These are phyloP conservation scores for Cyclotella kingstonii DNA, from an alignment of 108 stramenopile species.

Conservation along the genomic window DNA sequence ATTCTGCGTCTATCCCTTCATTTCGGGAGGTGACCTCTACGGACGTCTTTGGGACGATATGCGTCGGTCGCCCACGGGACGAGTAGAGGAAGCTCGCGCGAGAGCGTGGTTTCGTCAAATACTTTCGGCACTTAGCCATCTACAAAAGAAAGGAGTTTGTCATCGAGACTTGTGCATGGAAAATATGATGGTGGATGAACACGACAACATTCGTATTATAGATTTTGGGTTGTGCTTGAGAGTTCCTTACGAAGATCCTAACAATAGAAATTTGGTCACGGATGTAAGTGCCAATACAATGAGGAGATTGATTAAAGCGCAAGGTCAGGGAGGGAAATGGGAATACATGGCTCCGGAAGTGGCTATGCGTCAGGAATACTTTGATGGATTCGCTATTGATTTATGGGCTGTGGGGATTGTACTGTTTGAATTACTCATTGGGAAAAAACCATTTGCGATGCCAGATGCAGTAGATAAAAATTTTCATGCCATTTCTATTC, in stretches of 20 bases:
- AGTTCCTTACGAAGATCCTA: constrained; percentile 43
- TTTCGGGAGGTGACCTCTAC: constrained; percentile 51
- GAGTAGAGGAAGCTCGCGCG: constrained; percentile 24
- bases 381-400: constrained; percentile 89
- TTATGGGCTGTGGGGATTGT: constrained; percentile 90
- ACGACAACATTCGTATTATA: constrained; percentile 37
- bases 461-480: constrained; percentile 61
- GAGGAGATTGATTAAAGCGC: constrained; percentile 43
- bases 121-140: constrained; percentile 39
- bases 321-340: constrained; percentile 53
- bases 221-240: constrained; percentile 70
- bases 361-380: constrained; percentile 46
- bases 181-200: constrained; percentile 45
- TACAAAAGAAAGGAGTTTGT: constrained; percentile 55
- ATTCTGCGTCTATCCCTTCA: constrained; percentile 49
- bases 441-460: constrained; percentile 65
- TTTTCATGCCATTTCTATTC: constrained; percentile 48
- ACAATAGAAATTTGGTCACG: constrained; percentile 30
- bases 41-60: constrained; percentile 24
- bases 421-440: constrained; percentile 84
- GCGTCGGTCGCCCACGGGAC: constrained; percentile 15
- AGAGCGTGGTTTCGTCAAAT: constrained; percentile 49
- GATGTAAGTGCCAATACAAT: constrained; percentile 42
- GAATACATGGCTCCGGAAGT: constrained; percentile 81
- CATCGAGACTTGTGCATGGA: constrained; percentile 56